Evolutionary conservation across 805 yeast genomes (phyloP).

Genomic region (Barnettozyma vustinii): DNA sequence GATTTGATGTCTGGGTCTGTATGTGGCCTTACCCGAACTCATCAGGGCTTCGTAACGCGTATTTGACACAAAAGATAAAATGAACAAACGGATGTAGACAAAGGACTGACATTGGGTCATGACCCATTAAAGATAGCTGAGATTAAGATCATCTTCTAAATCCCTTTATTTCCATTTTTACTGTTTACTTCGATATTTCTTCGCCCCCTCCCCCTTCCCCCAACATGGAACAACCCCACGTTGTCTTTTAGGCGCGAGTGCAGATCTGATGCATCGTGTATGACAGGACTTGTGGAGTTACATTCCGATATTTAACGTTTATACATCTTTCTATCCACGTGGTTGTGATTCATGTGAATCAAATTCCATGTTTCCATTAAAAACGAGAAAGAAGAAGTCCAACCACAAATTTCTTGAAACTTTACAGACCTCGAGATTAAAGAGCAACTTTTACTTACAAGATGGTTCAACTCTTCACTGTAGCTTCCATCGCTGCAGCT

Average conservation of each 20-base stretch:
- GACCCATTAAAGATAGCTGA: too few relatives aligned
- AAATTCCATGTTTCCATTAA: too few relatives aligned
- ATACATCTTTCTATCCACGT: background rate
- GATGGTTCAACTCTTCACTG: background rate
- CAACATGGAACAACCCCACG: background rate
- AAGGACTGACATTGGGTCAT: too few relatives aligned
- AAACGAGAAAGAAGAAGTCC: background rate
- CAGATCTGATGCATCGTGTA: background rate
- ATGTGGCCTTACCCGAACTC: background rate
- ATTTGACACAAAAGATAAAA: background rate
- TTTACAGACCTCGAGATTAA: background rate
- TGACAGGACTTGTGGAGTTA: background rate
- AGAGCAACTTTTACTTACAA: background rate
- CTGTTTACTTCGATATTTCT: too few relatives aligned
- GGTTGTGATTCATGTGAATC: background rate
- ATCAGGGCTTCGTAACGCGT: background rate
- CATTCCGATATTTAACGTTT: background rate
- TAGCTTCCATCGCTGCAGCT: slow-evolving; percentile 1
- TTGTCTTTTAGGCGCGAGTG: background rate
- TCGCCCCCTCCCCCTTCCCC: background rate
- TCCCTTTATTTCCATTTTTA: too few relatives aligned
- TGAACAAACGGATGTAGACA: too few relatives aligned
- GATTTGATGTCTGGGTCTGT: too few relatives aligned
- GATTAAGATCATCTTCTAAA: too few relatives aligned
- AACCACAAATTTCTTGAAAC: background rate